Evolutionary conservation across 345 rosid species (phyloP).

Genomic region (Turnera subulata): DNA sequence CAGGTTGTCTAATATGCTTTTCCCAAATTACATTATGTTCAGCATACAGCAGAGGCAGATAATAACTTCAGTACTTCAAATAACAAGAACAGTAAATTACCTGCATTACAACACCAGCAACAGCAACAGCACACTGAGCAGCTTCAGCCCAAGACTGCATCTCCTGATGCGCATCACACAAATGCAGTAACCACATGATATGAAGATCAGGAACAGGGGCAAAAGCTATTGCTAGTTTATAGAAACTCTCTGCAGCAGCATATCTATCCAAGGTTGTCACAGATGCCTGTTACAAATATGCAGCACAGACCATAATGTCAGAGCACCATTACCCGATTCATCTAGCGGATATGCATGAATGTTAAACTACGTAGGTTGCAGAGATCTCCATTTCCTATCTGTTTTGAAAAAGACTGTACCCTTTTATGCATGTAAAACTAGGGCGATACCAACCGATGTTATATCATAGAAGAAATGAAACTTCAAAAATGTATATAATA

Average conservation of each 20-base stretch:
- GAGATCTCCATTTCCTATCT: not conserved
- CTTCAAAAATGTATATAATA: too few species aligned
- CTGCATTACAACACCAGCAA: slow-evolving; percentile 96
- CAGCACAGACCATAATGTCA: slow-evolving; percentile 7
- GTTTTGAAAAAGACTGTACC: too few species aligned
- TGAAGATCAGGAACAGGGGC: slow-evolving; percentile 99
- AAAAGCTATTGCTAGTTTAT: slow-evolving; percentile 98
- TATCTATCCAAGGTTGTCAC: slow-evolving; percentile 85
- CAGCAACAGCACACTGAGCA: slow-evolving; percentile 94
- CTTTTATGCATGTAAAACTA: too few species aligned
- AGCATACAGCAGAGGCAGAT: too few species aligned
- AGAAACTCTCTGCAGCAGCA: slow-evolving; percentile 95
- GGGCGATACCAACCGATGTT: too few species aligned
- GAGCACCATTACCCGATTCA: not conserved
- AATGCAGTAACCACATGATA: slow-evolving; percentile 97
- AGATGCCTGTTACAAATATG: slow-evolving; percentile 50
- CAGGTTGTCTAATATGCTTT: not conserved
- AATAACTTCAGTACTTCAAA: not conserved
- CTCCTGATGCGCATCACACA: slow-evolving; percentile 99
- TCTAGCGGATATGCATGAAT: slow-evolving; percentile 1
- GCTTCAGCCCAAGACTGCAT: slow-evolving; percentile 99
- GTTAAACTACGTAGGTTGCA: not conserved
- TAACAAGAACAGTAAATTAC: slow-evolving; percentile 25
- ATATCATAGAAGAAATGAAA: too few species aligned
- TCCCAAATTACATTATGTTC: too few species aligned